These are phyloP conservation scores for Peronospora tabacina DNA, from an alignment of 352 stramenopile species.

Conservation along the genomic window DNA sequence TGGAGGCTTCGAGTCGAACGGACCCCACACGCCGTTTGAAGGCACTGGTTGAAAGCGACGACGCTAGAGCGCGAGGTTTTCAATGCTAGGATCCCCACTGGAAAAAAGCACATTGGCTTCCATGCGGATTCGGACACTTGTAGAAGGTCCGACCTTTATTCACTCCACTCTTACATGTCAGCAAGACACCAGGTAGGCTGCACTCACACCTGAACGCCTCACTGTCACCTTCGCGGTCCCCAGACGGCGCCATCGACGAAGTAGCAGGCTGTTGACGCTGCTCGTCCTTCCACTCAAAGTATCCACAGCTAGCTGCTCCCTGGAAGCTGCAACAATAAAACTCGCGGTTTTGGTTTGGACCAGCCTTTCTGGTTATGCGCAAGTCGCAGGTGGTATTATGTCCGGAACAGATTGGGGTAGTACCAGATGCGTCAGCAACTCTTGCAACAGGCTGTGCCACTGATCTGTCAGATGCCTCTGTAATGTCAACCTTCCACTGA, in stretches of 20 bases:
- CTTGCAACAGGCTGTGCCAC: slow-evolving; percentile 2
- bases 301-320: slow-evolving; percentile 46
- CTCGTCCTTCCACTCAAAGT: slow-evolving; percentile 91
- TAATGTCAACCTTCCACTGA: slow-evolving; percentile 60
- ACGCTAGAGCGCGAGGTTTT: not conserved
- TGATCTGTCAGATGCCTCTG: slow-evolving; percentile 1
- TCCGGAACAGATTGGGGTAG: slow-evolving; percentile 34
- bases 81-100: slow-evolving; percentile 64
- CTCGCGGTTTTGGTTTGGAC: slow-evolving; percentile 85
- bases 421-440: not conserved
- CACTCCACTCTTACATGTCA: slow-evolving; percentile 56
- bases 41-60: not conserved
- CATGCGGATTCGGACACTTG: slow-evolving; percentile 82
- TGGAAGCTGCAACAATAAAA: slow-evolving; percentile 89
- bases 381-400: slow-evolving; percentile 38
- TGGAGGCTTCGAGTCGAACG: slow-evolving; percentile 32
- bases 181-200: slow-evolving; percentile 29
- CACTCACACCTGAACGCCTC: slow-evolving; percentile 38
- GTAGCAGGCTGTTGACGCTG: slow-evolving; percentile 2
- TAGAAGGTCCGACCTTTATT: slow-evolving; percentile 92
- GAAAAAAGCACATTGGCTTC: slow-evolving; percentile 89
- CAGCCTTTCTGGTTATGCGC: slow-evolving; percentile 39
- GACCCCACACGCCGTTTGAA: slow-evolving; percentile 25
- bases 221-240: not conserved
- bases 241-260: slow-evolving; percentile 4